Base-by-base conservation (phyloP, 2,329 filamentous ascomycete species). In the Pseudogymnoascus sp. region DNA sequence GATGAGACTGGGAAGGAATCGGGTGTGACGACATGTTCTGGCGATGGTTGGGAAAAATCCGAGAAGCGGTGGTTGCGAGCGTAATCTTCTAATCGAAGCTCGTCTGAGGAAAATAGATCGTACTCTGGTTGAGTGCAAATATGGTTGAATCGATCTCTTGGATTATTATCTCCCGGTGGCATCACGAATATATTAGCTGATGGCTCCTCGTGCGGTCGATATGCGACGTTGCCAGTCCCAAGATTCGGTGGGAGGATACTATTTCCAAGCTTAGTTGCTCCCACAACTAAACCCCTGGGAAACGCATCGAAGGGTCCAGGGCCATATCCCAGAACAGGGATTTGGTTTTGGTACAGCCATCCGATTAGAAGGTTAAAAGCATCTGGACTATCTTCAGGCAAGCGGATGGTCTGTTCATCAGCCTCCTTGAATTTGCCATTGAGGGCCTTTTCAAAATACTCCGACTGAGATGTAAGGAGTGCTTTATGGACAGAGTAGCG, bases 381-480 rank as follows among this genome's bases (percentile, higher is more conserved):
- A 12, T 29, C 62, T 3, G 67, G 60, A 31, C 64, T 62, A 31
- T 66, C 65, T 31, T 67, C 63, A 10, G 61, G 61, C 5, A 69
- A 31, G 18, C 62, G 18, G 18, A 68, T 65, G 6, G 45, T 59
- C 35, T 66, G 66, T 29, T 62, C 59, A 55, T 61, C 58, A 25
- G 60, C 63, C 59, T 70, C 68, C 55, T 61, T 66, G 62, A 68
- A 68, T 3, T 45, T 35, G 8, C 65, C 63, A 37, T 65, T 65
- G 12, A 71, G 48, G 3, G 66, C 64, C n/a, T 65, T 67, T 1
- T 68, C 29, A 55, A 72, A 70, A 62, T 65, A 70, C 5, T 58
- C 39, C 0, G 68, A 70, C 25, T 66, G 63, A 4, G 63, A 60
- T 29, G 64, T 64, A 25, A 72, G 62, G 4, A 71, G 61, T 5